Conservation (phyloP, 116 monocot species). For the Iris pallida region DNA sequence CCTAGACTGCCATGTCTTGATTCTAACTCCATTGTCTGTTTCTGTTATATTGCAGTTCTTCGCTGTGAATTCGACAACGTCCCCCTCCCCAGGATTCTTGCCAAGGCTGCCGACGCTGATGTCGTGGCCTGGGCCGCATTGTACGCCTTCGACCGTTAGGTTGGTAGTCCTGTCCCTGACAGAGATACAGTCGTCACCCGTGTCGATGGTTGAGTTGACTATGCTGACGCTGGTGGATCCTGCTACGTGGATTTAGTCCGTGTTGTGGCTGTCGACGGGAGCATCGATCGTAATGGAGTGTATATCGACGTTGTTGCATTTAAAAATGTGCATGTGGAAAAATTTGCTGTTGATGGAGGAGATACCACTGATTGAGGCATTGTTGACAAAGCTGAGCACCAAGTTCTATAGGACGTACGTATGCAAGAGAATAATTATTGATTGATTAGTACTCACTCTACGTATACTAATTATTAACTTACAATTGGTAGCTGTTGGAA, state of each 20-base stretch:
- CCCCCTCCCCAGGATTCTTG: slow-evolving; percentile 38
- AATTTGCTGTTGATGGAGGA: slow-evolving; percentile 68
- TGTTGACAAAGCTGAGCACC: slow-evolving; percentile 30
- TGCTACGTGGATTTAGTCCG: slow-evolving; percentile 75
- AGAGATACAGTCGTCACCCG: slow-evolving; percentile 86
- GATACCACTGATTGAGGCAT: slow-evolving; percentile 32
- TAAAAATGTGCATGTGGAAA: slow-evolving; percentile 56
- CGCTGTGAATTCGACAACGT: slow-evolving; percentile 36
- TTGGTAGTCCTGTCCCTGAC: slow-evolving; percentile 53
- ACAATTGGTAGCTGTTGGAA: slow-evolving; percentile 51
- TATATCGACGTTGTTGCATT: slow-evolving; percentile 36
- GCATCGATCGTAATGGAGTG: slow-evolving; percentile 37
- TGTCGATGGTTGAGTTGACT: slow-evolving; percentile 24
- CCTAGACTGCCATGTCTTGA: slow-evolving; percentile 50
- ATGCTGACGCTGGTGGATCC: slow-evolving; percentile 33
- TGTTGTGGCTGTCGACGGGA: slow-evolving; percentile 60
- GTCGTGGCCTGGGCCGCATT: slow-evolving; percentile 77
- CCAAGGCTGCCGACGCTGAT: slow-evolving; percentile 84
- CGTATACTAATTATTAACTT: background rate
- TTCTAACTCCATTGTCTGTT: slow-evolving; percentile 53
- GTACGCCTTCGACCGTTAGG: slow-evolving; percentile 30
- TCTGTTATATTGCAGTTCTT: slow-evolving; percentile 29
- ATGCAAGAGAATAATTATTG: background rate
- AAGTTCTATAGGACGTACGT: slow-evolving; percentile 22
- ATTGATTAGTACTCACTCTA: too few species aligned